These are phyloP conservation scores for Fusarium praegraminearum DNA, from an alignment of 2,329 filamentous ascomycete genomes.

Conservation along the genomic window DNA sequence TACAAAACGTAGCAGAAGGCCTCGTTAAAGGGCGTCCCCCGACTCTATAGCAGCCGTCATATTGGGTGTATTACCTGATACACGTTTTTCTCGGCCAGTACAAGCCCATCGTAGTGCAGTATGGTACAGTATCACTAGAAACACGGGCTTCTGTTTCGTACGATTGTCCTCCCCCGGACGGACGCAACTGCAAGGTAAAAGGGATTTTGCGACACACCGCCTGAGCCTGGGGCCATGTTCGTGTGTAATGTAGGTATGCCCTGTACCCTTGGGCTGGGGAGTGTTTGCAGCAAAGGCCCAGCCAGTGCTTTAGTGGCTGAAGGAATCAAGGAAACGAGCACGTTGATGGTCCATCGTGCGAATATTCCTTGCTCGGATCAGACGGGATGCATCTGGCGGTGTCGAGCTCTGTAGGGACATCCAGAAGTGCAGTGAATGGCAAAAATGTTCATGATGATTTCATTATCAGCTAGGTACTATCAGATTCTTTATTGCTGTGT, in stretches of 20 bases:
- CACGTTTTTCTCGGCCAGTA: slow-evolving; percentile 42
- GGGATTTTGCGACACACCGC: slow-evolving; percentile 44
- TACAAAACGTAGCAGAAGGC: slow-evolving; percentile 25
- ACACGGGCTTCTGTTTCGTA: slow-evolving; percentile 38
- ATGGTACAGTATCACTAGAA: slow-evolving; percentile 28
- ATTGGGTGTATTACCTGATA: slow-evolving; percentile 28
- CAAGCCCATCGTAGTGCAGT: background rate
- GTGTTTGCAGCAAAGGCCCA: slow-evolving; percentile 42
- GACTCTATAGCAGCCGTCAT: slow-evolving; percentile 24
- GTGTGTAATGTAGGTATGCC: slow-evolving; percentile 26
- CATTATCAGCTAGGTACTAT: background rate
- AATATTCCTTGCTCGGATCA: slow-evolving; percentile 25
- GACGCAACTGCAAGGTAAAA: slow-evolving; percentile 21
- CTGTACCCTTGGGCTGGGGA: slow-evolving; percentile 29
- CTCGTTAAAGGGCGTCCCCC: slow-evolving; percentile 15
- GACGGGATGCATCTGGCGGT: slow-evolving; percentile 24
- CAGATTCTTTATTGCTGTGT: slow-evolving; percentile 1
- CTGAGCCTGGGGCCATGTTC: slow-evolving; percentile 39
- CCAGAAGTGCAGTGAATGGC: background rate
- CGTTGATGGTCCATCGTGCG: slow-evolving; percentile 18
- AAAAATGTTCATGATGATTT: background rate
- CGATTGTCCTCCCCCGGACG: slow-evolving; percentile 25
- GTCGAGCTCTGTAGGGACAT: slow-evolving; percentile 1
- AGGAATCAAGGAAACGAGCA: slow-evolving; percentile 35
- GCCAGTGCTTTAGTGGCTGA: slow-evolving; percentile 36